Evolutionary conservation across 2,329 filamentous ascomycete species (phyloP), one percentile per base, ranked within the genome.

Genomic region (Aspergillus sp.): DNA sequence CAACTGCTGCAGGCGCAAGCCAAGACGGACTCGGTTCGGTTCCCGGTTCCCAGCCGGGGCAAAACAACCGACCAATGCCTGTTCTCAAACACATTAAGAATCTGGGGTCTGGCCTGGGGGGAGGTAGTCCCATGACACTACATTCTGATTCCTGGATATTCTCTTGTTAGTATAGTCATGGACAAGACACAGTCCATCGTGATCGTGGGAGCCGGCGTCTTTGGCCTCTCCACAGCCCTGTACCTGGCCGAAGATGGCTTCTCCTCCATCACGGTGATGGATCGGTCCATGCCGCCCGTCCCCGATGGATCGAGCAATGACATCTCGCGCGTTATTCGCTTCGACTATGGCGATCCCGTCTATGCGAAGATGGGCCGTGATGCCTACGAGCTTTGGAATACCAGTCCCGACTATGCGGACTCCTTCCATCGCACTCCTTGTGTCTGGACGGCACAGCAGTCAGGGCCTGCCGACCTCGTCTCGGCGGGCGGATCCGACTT

Each of bases 321-420:
- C 52, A 76, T 77, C 25, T 77, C 76, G 1, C 70, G 76, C 1
- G 67, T 77, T 1, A 75, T 79, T 19, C 69, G 76, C 3, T 73
- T 73, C 52, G 72, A 96, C 80, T 97, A 97, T 71, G 87, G 89
- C 2, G 87, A 93, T 69, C 78, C 84, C 0, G 82, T 88, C 21
- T 96, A 96, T 76, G 85, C 91, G 2, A 77, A 81, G 11, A 85
- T 96, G 41, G 90, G 87, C 17, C 82, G 84, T 39, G 81, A 86
- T 52, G 91, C 91, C 1, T 89, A 90, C 70, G 76, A 80, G 89
- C 90, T 86, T 87, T 61, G 80, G 80, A 60, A 83, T 83, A 70
- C 75, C 74, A 59, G 55, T 32, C 66, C 84, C 80, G 64, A 66
- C 5, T 58, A 68, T 48, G 55, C 57, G 1, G 62, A 67, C 27